These are phyloP conservation scores for Termitomyces sp. DNA, from an alignment of 768 basidiomycete genomes.

Conservation along the genomic window DNA sequence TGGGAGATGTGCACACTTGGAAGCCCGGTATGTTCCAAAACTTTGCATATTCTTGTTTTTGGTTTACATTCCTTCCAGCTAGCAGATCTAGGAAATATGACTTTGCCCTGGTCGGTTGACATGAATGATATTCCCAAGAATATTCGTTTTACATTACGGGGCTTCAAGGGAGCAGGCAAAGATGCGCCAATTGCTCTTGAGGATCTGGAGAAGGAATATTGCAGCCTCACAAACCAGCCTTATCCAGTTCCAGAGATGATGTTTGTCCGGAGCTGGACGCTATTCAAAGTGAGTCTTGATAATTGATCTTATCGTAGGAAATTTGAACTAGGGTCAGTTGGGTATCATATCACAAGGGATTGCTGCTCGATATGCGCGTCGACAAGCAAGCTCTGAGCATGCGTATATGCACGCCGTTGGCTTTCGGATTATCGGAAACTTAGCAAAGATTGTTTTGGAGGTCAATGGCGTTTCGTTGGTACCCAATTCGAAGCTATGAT, in stretches of 20 bases:
- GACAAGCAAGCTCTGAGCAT: constrained; percentile 86
- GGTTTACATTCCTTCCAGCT: constrained; percentile 37
- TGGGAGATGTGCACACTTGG: constrained; percentile 98
- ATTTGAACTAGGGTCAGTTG: constrained; percentile 36
- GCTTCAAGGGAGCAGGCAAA: constrained; percentile 59
- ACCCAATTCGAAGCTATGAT: constrained; percentile 29
- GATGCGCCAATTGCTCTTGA: constrained; percentile 63
- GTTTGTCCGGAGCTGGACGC: constrained; percentile 84
- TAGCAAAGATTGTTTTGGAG: constrained; percentile 60
- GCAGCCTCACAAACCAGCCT: constrained; percentile 54
- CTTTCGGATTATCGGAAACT: constrained; percentile 60
- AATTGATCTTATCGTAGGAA: not conserved
- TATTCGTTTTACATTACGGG: constrained; percentile 31
- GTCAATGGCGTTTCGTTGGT: constrained; percentile 40
- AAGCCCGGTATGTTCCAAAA: constrained; percentile 63
- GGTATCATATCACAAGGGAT: constrained; percentile 88
- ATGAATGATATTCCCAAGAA: constrained; percentile 31
- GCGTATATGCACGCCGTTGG: constrained; percentile 44
- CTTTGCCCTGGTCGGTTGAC: constrained; percentile 76
- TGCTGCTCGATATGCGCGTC: constrained; percentile 77
- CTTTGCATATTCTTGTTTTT: not conserved
- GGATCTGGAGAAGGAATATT: constrained; percentile 81
- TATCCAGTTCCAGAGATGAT: constrained; percentile 79
- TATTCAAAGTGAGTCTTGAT: constrained; percentile 59
- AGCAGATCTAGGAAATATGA: constrained; percentile 88